Evolutionary conservation across 805 yeast genomes (phyloP).

Genomic region (Priceomyces medius): DNA sequence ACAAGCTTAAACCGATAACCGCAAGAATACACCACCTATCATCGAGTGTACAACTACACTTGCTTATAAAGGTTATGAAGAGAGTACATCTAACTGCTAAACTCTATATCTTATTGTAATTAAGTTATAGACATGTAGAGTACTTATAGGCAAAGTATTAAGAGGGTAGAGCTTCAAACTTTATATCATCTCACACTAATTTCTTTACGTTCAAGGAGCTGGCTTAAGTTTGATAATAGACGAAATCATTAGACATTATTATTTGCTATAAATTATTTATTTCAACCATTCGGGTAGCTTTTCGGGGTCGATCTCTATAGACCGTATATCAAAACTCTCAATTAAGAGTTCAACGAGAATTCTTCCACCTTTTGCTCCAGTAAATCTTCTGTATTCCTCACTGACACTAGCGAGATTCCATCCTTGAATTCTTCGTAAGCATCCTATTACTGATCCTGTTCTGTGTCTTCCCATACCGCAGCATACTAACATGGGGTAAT

Average conservation of each 20-base stretch:
- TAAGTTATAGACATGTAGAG: no score
- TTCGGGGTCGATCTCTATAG: constrained; percentile 33
- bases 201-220: no score
- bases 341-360: constrained; percentile 87
- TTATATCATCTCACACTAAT: no score
- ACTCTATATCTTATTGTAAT: no score
- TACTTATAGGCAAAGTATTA: no score
- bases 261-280: background rate
- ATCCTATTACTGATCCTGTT: constrained; percentile 95
- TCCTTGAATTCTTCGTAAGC: constrained; percentile 88
- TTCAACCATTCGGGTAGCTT: constrained; percentile 32
- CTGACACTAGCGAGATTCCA: constrained; percentile 92
- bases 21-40: no score
- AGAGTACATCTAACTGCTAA: no score
- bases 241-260: background rate
- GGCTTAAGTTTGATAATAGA: no score
- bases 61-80: no score
- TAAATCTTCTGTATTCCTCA: constrained; percentile 91
- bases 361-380: constrained; percentile 91
- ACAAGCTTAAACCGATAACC: background rate
- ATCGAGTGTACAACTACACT: no score
- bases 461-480: constrained; percentile 99
- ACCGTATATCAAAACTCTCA: constrained; percentile 51
- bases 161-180: no score
- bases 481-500: constrained; percentile 85